A percentile compares a stretch with the other conserved stretches of the same genome.
Conservation (phyloP, 805 yeast genomes). For the Danielia oregonensis region DNA sequence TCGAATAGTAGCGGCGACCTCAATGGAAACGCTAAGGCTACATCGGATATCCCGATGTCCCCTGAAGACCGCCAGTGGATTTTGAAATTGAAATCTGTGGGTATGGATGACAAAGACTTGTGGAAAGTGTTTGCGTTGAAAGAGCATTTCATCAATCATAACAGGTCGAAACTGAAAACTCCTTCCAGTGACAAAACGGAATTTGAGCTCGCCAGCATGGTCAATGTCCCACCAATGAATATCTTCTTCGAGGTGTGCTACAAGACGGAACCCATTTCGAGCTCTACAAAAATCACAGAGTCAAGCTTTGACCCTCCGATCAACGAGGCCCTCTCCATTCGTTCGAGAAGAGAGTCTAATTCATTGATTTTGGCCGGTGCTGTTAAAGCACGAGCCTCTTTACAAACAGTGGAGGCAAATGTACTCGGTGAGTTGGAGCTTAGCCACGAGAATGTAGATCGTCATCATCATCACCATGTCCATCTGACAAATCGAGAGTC, state of each 20-base stretch:
- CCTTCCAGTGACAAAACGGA: conserved; percentile 11
- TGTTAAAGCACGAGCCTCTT: conserved; percentile 30
- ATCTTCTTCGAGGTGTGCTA: conserved; percentile 36
- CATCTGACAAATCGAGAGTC: conserved; percentile 8
- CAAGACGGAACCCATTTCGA: conserved; percentile 32
- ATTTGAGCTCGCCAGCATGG: conserved; percentile 14
- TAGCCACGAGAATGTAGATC: conserved; percentile 23
- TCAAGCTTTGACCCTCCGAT: conserved; percentile 15
- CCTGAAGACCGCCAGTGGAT: conserved; percentile 71
- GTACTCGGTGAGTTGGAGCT: conserved; percentile 44
- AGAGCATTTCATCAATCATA: conserved; percentile 54
- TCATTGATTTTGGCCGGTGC: conserved; percentile 29
- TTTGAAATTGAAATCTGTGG: conserved; percentile 66
- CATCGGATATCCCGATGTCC: conserved; percentile 38
- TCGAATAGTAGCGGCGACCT: conserved; percentile 4
- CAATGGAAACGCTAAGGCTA: conserved; percentile 1
- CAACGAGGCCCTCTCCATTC: conserved; percentile 11
- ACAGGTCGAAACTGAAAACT: conserved; percentile 6
- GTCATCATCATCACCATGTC: conserved; percentile 12
- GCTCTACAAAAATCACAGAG: conserved; percentile 17
- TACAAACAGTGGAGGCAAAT: conserved; percentile 39
- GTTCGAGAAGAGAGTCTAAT: conserved; percentile 16
- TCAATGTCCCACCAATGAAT: conserved; percentile 28
- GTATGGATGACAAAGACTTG: conserved; percentile 64
- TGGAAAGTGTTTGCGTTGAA: conserved; percentile 81